phyloP scores from a whole-genome alignment of 2,329 filamentous ascomycete genomes.

The Neurospora sp. region DNA sequence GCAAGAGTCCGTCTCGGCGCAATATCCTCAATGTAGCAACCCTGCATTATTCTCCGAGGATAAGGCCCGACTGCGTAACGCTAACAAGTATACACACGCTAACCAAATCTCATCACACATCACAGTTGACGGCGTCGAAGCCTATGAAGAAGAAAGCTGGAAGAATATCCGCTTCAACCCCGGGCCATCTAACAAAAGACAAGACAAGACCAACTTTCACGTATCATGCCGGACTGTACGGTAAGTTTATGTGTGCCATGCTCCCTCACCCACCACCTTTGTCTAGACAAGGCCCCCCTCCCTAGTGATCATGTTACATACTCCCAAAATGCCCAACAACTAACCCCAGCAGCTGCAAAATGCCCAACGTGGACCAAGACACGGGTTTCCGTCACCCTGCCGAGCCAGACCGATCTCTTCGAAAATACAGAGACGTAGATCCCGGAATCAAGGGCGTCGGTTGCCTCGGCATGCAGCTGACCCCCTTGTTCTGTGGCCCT shows the following conservation, averaged over 20 bases:
- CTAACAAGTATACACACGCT: background rate
- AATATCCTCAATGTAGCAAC: background rate
- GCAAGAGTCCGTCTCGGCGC: background rate
- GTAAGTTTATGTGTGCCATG: constrained; percentile 22
- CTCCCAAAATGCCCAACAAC: background rate
- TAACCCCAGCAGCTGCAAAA: constrained; percentile 43
- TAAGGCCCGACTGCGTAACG: background rate
- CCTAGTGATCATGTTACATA: background rate
- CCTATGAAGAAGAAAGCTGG: constrained; percentile 65
- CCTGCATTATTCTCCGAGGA: background rate
- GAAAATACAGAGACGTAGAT: constrained; percentile 50
- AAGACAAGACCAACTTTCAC: constrained; percentile 32
- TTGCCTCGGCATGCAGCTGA: constrained; percentile 57
- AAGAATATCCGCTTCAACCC: constrained; percentile 45
- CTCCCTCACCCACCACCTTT: background rate
- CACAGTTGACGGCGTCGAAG: constrained; percentile 15
- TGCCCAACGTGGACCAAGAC: constrained; percentile 59
- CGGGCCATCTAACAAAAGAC: constrained; percentile 36
- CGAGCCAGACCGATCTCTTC: constrained; percentile 49
- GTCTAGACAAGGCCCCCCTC: background rate
- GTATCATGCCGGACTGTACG: constrained; percentile 57
- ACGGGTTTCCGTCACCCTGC: constrained; percentile 44
- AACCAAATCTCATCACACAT: background rate
- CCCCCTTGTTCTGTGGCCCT: constrained; percentile 38
- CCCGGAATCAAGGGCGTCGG: constrained; percentile 44